Evolutionary conservation across 257 asterid species (phyloP).

Genomic region (Solanum tacnaense): DNA sequence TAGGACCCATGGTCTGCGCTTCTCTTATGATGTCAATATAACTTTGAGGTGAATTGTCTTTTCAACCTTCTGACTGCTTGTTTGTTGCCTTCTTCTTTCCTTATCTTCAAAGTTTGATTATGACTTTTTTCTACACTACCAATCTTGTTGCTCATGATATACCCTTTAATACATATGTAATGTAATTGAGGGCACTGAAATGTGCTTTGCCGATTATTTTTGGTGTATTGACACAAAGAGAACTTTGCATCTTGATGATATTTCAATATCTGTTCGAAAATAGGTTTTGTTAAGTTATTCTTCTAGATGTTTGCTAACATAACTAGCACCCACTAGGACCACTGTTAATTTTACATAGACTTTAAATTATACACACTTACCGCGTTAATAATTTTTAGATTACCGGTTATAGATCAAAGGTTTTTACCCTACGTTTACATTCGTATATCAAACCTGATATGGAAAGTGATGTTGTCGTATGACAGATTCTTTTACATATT

Average conservation of each 20-base stretch:
- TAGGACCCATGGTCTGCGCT: conserved; percentile 63
- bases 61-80: background rate
- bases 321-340: background rate
- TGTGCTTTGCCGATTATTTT: too few species aligned
- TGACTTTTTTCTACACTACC: too few species aligned
- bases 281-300: background rate
- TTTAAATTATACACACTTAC: background rate
- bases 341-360: background rate
- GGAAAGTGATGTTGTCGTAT: background rate
- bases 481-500: background rate
- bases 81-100: background rate
- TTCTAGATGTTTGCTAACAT: background rate
- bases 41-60: conserved; percentile 53
- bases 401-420: background rate
- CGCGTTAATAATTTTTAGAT: background rate
- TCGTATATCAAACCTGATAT: background rate
- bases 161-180: too few species aligned
- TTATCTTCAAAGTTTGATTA: background rate
- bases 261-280: background rate
- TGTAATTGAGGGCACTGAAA: too few species aligned
- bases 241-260: background rate
- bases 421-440: background rate
- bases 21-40: conserved; percentile 87
- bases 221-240: background rate
- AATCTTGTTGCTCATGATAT: too few species aligned